Percentiles rank a stretch among this genome's conserved stretches.
Conservation (phyloP, 2,329 filamentous ascomycete genomes). For the Pezicula rhizophila region DNA sequence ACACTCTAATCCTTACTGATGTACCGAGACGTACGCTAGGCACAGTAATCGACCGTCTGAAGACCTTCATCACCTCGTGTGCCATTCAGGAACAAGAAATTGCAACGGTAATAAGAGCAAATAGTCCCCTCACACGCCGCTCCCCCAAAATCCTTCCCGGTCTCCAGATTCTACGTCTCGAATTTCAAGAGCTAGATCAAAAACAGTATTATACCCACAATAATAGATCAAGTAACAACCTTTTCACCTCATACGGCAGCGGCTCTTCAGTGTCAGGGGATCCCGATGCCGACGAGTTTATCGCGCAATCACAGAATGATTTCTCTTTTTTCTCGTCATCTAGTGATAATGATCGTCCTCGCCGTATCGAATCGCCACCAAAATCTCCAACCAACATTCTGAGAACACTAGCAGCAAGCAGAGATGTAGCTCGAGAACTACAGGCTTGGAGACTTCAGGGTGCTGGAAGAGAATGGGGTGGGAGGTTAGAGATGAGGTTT, state of each 20-base stretch:
- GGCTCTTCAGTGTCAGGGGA: constrained; percentile 18
- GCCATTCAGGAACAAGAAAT: constrained; percentile 45
- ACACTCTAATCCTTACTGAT: constrained; percentile 45
- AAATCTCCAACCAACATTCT: too few relatives aligned
- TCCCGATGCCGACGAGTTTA: constrained; percentile 20
- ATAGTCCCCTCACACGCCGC: constrained; percentile 23
- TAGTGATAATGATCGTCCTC: too few relatives aligned
- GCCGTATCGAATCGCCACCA: too few relatives aligned
- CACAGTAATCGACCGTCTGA: constrained; percentile 41
- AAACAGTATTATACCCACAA: too few relatives aligned
- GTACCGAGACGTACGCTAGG: constrained; percentile 50
- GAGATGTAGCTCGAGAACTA: too few relatives aligned
- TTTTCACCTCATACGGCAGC: too few relatives aligned
- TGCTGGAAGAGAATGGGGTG: too few relatives aligned
- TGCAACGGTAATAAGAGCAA: constrained; percentile 15
- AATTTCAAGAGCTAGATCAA: constrained; percentile 34
- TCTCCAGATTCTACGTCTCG: constrained; percentile 47
- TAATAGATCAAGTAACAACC: neutral
- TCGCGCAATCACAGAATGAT: constrained; percentile 9
- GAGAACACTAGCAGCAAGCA: too few relatives aligned
- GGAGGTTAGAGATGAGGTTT: too few relatives aligned
- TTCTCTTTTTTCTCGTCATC: constrained; percentile 22
- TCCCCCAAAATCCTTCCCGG: constrained; percentile 41
- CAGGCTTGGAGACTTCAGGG: too few relatives aligned
- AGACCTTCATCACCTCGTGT: constrained; percentile 39